Evolutionary conservation across 2,329 filamentous ascomycete species (phyloP).

Genomic region (Scedosporium boydii): DNA sequence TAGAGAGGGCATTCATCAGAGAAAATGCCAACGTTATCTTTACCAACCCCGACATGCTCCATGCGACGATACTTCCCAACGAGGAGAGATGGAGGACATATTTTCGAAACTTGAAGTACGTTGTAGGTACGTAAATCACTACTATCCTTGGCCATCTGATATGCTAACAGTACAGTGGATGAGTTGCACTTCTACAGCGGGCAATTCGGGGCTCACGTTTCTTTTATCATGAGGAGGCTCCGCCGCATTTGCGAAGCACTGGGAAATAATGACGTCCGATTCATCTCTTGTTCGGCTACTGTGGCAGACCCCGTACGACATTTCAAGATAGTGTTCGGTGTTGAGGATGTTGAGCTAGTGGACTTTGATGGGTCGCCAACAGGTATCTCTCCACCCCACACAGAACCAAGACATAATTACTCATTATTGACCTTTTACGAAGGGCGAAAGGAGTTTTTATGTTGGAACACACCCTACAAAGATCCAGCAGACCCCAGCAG

Average conservation of each 20-base stretch:
- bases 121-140: conserved; percentile 48
- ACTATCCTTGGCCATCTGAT: not conserved
- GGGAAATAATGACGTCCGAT: conserved; percentile 76
- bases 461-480: conserved; percentile 95
- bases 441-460: conserved; percentile 87
- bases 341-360: conserved; percentile 69
- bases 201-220: conserved; percentile 85
- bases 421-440: not conserved
- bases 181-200: conserved; percentile 97
- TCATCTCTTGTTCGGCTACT: conserved; percentile 93
- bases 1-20: conserved; percentile 66
- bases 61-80: conserved; percentile 85
- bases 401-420: not conserved
- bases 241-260: conserved; percentile 82
- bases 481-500: conserved; percentile 80
- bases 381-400: conserved; percentile 10
- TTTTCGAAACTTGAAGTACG: conserved; percentile 78
- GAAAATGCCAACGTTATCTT: conserved; percentile 91
- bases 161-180: conserved; percentile 39
- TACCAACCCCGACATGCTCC: conserved; percentile 97
- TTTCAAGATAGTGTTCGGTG: conserved; percentile 89
- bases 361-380: conserved; percentile 92
- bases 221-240: conserved; percentile 86
- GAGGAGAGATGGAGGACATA: conserved; percentile 85
- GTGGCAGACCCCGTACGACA: conserved; percentile 88